Base-by-base conservation (phyloP, 345 rosid genomes). In the Barbarea vulgaris region DNA sequence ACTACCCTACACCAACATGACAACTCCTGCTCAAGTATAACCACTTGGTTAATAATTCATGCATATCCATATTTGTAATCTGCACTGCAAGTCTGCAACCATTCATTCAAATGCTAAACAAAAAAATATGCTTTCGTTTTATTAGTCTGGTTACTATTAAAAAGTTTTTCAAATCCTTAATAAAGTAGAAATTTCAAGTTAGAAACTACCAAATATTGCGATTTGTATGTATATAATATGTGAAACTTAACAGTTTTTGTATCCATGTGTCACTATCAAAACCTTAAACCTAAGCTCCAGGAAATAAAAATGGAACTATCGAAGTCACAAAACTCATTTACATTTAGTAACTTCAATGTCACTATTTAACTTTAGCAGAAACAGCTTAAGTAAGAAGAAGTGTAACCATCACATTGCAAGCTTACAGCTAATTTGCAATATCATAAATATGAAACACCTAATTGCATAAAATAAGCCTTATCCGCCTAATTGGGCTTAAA, bases 401-500 rank as follows among this genome's bases (percentile, higher is more conserved):
- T n/a, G n/a, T n/a, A n/a, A n/a, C n/a, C n/a, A n/a, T n/a, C n/a
- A n/a, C n/a, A n/a, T n/a, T n/a, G n/a, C n/a, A n/a, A n/a, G n/a
- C n/a, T 17, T 41, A 14, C 46, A 41, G n/a, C 17, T 4, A 42
- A 1, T 42, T 5, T 14, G 17, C 47, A 15, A 14, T 41, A 41
- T 15, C 17, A 42, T 42, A 7, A 42, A 41, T 41, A 42, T 14
- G 47, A 42, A 42, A 42, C 17, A 42, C 17, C 2, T 41, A 13
- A 41, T 6, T 31, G 34, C 34, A 31, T 14, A 42, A 14, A 42
- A 1, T 24, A 24, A 15, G 14, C 9, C 53, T 27, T 27, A 17
- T 54, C 11, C 7, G 7, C 28, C 6, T 48, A 64, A 12, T 57
- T 67, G 73, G 79, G 73, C 73, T 58, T 37, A 25, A 46, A 34